Conservation (phyloP, 148 eudicot species). For the Rhododendron mucronatum region DNA sequence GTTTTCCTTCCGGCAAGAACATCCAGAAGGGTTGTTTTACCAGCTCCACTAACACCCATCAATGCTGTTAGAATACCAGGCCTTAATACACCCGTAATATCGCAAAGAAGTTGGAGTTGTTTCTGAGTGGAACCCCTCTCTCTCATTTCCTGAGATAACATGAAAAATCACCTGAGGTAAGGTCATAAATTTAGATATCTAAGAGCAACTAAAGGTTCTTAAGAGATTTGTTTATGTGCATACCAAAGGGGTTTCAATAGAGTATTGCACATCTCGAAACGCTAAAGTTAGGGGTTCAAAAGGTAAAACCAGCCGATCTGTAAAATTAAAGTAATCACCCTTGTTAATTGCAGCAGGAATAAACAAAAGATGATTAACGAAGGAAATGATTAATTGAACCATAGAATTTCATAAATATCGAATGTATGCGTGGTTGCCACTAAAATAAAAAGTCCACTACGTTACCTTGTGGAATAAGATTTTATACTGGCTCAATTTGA, state of each 20-base stretch:
- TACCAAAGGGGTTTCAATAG: conserved; percentile 66
- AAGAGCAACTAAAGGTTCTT: not conserved
- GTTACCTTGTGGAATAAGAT: not conserved
- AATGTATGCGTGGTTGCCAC: not conserved
- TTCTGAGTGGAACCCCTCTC: conserved; percentile 56
- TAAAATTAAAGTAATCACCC: conserved; percentile 15
- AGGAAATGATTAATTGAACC: not conserved
- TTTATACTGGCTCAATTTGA: no score
- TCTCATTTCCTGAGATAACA: conserved; percentile 50
- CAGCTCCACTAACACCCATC: conserved; percentile 92
- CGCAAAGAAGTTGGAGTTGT: conserved; percentile 54
- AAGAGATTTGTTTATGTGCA: not conserved
- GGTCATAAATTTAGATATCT: not conserved
- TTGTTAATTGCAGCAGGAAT: not conserved
- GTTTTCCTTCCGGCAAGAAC: conserved; percentile 86
- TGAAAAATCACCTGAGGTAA: not conserved
- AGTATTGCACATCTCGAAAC: conserved; percentile 67
- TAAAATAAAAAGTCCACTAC: not conserved
- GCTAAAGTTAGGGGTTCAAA: conserved; percentile 58
- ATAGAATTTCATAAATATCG: not conserved
- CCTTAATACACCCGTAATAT: conserved; percentile 59
- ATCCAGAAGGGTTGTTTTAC: conserved; percentile 88
- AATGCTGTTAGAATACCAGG: conserved; percentile 81
- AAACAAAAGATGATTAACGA: not conserved
- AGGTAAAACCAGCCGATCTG: conserved; percentile 68